These are phyloP conservation scores for Ceratocystiopsis sp. DNA, from an alignment of 2,329 filamentous ascomycete genomes.

Conservation along the genomic window DNA sequence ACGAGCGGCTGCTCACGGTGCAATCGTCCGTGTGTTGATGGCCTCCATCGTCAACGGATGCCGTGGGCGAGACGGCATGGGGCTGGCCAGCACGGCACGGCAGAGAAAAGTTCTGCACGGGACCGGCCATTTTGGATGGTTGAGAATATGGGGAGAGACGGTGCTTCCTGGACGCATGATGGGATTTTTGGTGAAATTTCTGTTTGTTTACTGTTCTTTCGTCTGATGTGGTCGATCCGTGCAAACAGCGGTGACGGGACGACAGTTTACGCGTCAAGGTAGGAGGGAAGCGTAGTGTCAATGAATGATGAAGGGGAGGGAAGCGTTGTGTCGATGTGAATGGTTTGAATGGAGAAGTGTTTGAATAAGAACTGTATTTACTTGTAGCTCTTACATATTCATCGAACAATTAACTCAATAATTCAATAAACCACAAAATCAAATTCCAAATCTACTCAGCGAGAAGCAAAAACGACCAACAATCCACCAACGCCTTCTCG, in stretches of 20 bases:
- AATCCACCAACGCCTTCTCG: background rate
- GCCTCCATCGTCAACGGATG: background rate
- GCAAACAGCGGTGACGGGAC: too few species aligned
- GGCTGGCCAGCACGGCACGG: conserved; percentile 3
- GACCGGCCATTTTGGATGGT: conserved; percentile 1
- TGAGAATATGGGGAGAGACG: background rate
- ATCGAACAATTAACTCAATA: too few species aligned
- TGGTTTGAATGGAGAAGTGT: too few species aligned
- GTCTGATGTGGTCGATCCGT: too few species aligned
- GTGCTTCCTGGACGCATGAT: too few species aligned
- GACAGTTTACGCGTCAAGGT: too few species aligned
- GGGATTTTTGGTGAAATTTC: background rate
- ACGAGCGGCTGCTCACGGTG: background rate
- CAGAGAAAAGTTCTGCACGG: conserved; percentile 8
- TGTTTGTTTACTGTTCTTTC: background rate
- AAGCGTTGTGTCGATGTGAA: too few species aligned
- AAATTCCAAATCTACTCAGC: background rate
- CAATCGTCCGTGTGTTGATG: background rate
- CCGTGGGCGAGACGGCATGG: conserved; percentile 2
- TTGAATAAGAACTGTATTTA: background rate
- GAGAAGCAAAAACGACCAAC: background rate
- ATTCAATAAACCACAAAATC: too few species aligned
- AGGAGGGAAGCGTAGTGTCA: too few species aligned
- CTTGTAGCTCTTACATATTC: background rate
- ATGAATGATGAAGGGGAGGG: too few species aligned